Evolutionary conservation across 306 rosid genomes (phyloP).

Genomic region (Delonix regia): DNA sequence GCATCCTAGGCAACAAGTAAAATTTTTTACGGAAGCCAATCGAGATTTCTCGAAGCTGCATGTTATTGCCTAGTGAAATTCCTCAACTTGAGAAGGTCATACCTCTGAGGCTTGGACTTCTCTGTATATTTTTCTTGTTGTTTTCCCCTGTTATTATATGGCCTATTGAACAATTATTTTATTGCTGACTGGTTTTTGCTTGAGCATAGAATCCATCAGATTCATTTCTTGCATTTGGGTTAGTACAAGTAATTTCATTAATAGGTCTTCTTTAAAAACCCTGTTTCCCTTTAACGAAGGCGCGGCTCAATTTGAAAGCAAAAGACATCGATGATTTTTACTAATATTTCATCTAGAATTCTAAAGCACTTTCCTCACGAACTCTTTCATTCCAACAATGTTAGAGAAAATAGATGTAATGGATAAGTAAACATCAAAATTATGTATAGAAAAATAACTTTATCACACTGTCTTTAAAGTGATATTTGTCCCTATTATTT

Average conservation of each 20-base stretch:
- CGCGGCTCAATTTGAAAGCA: neutral
- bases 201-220: slow-evolving; percentile 75
- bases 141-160: neutral
- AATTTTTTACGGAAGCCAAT: slow-evolving; percentile 50
- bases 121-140: slow-evolving; percentile 18
- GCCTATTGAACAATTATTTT: slow-evolving; percentile 11
- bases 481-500: too few species aligned
- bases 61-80: slow-evolving; percentile 40
- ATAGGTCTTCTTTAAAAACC: too few species aligned
- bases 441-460: too few species aligned
- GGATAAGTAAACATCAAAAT: too few species aligned
- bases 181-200: slow-evolving; percentile 57
- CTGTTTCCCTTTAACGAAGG: neutral
- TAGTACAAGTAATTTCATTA: slow-evolving; percentile 24
- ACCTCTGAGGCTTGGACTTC: slow-evolving; percentile 54
- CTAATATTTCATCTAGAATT: too few species aligned
- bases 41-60: slow-evolving; percentile 51
- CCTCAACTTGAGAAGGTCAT: slow-evolving; percentile 60
- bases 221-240: slow-evolving; percentile 70
- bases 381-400: too few species aligned
- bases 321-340: too few species aligned
- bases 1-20: neutral
- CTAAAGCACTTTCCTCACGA: too few species aligned
- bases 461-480: too few species aligned
- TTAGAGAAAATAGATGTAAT: too few species aligned